Conservation (phyloP, 805 yeast genomes). For the Saturnispora mendoncae region DNA sequence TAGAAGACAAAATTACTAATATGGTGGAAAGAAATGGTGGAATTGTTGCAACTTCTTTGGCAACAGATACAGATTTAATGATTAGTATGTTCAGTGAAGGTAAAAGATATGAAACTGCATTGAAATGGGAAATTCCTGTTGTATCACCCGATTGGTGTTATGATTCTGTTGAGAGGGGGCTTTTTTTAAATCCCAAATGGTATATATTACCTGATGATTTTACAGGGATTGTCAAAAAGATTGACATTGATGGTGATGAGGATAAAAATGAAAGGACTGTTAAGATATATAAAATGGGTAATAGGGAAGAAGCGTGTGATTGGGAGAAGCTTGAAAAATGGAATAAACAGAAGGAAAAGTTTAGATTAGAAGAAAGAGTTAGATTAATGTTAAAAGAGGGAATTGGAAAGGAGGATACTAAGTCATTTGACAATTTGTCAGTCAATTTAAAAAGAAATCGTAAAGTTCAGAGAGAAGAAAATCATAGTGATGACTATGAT, state of each 20-base stretch:
- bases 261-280: slow-evolving; percentile 9
- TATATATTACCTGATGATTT: slow-evolving; percentile 28
- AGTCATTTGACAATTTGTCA: neutral
- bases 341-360: slow-evolving; percentile 10
- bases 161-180: slow-evolving; percentile 38
- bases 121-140: slow-evolving; percentile 45
- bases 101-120: slow-evolving; percentile 42
- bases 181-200: slow-evolving; percentile 32
- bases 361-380: slow-evolving; percentile 9
- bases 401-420: neutral
- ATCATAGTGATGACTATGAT: neutral
- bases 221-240: slow-evolving; percentile 34
- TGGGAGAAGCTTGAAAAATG: slow-evolving; percentile 12
- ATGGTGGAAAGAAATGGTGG: slow-evolving; percentile 40
- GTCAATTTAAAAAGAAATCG: neutral
- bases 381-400: slow-evolving; percentile 1
- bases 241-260: slow-evolving; percentile 15
- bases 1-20: slow-evolving; percentile 22
- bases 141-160: slow-evolving; percentile 47
- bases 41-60: slow-evolving; percentile 39
- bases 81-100: slow-evolving; percentile 47
- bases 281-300: slow-evolving; percentile 13
- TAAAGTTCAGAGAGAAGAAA: neutral
- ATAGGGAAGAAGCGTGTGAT: slow-evolving; percentile 15
- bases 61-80: slow-evolving; percentile 35